Evolutionary conservation across 2,329 filamentous ascomycete species (phyloP), one percentile per base, ranked within the genome.

Genomic region (Eutypella sp.): DNA sequence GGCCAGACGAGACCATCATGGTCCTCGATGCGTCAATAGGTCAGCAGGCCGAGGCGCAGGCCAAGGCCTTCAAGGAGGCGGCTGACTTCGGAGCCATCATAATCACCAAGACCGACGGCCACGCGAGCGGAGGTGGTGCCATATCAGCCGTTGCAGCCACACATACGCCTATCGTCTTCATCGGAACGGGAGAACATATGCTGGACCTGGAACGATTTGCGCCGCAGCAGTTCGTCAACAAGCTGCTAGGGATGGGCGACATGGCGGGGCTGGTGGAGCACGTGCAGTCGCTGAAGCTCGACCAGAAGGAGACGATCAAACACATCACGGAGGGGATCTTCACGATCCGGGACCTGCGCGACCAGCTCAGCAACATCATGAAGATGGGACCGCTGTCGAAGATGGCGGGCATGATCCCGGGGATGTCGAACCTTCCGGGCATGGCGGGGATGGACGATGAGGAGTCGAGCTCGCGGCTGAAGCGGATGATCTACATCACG

Each of bases 301-400:
- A 97, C 67, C 93, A 96, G 56, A 97, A 99, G 69, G 92, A 97
- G 60, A 97, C 93, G 3, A 96, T 99, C 78, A 99, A 99, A 74
- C 92, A 99, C 71, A 95, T 99, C 55, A 87, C 89, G 6, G 92
- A 96, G 61, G 93, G 93, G 46, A 91, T 96, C 52, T 99, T 97
- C 68, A 96, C 93, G 0, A 80, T 99, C 27, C 86, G 93, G 45
- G 93, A 99, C 65, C 78, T 99, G 55, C 83, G 93, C 18, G 93
- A 99, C 64, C 95, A 99, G 64, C 82, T 99, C 11, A 87, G 86
- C 47, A 97, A 97, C 61, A 96, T 99, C 62, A 96, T 97, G 90
- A 99, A 99, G 73, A 97, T 99, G 93, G 93, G 93, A 0, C 93
- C 93, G 0, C 72, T 99, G 1, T 95, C 88, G 16, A 97, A 99